Percentiles rank a stretch among this genome's conserved stretches.
Evolutionary conservation across 345 rosid genomes (phyloP).

Genomic region (Punica granatum): DNA sequence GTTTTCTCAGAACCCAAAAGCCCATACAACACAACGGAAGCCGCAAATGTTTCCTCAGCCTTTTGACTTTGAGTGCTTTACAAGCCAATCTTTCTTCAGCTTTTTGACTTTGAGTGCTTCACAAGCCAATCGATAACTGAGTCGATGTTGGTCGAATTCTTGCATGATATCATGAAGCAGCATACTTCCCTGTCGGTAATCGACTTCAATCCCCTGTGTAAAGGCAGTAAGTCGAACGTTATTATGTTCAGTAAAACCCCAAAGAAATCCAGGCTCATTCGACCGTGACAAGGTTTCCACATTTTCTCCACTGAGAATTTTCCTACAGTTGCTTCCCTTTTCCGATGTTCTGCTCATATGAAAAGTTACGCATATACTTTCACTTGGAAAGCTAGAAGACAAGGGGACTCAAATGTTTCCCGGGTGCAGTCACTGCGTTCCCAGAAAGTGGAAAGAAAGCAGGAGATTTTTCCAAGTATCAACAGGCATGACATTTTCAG

Average conservation of each 20-base stretch:
- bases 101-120: slow-evolving; percentile 58
- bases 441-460: neutral
- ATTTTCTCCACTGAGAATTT: too few species aligned
- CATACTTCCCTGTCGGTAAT: slow-evolving; percentile 83
- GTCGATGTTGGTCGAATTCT: slow-evolving; percentile 85
- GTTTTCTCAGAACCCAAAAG: neutral
- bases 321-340: too few species aligned
- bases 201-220: slow-evolving; percentile 71
- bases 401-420: too few species aligned
- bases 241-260: neutral
- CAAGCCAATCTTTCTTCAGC: slow-evolving; percentile 2
- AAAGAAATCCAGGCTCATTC: neutral
- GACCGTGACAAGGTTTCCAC: neutral
- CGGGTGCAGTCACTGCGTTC: too few species aligned
- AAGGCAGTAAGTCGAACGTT: slow-evolving; percentile 3
- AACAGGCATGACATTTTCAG: neutral
- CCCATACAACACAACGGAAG: neutral
- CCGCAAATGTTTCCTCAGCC: neutral
- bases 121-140: slow-evolving; percentile 89
- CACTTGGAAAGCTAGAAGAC: too few species aligned
- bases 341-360: too few species aligned
- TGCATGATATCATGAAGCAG: slow-evolving; percentile 98
- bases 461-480: neutral
- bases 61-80: slow-evolving; percentile 64
- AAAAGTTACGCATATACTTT: too few species aligned